A percentile compares a stretch with the other conserved stretches of the same genome.
Evolutionary conservation across 108 stramenopile species (phyloP).

Genomic region (Pelagomonas calceolata): DNA sequence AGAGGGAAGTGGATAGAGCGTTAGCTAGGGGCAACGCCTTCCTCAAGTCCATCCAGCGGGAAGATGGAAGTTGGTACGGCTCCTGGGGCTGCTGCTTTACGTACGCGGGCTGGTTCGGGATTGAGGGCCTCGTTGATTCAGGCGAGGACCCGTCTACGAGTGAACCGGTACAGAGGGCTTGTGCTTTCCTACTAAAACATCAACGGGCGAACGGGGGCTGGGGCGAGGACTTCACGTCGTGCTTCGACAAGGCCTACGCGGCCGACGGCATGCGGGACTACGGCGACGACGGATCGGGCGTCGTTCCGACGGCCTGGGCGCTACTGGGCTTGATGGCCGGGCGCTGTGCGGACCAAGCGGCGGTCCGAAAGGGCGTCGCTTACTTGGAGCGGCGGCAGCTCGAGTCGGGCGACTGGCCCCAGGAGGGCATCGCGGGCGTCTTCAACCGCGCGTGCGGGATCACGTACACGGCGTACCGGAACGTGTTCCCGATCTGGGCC

Average conservation of each 20-base stretch:
- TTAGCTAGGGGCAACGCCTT: conserved; percentile 69
- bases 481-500: conserved; percentile 98
- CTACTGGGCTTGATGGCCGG: conserved; percentile 74
- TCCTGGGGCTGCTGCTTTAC: conserved; percentile 95
- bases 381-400: conserved; percentile 77
- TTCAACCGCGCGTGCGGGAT: conserved; percentile 97
- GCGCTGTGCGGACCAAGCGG: conserved; percentile 60
- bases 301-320: conserved; percentile 96
- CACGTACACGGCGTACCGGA: conserved; percentile 97
- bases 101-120: conserved; percentile 91
- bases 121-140: conserved; percentile 71
- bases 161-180: conserved; percentile 42
- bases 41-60: conserved; percentile 80
- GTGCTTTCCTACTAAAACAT: conserved; percentile 52
- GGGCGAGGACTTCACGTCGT: conserved; percentile 95
- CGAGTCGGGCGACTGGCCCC: conserved; percentile 89
- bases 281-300: conserved; percentile 77
- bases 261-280: conserved; percentile 68
- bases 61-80: conserved; percentile 85
- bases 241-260: conserved; percentile 89
- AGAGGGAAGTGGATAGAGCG: conserved; percentile 55
- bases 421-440: conserved; percentile 95
- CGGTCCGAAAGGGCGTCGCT: conserved; percentile 58
- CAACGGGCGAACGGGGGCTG: conserved; percentile 92
- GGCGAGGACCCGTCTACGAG: conserved; percentile 53